Evolutionary conservation across 805 yeast species (phyloP).

Genomic region (Candida nanaspora): DNA sequence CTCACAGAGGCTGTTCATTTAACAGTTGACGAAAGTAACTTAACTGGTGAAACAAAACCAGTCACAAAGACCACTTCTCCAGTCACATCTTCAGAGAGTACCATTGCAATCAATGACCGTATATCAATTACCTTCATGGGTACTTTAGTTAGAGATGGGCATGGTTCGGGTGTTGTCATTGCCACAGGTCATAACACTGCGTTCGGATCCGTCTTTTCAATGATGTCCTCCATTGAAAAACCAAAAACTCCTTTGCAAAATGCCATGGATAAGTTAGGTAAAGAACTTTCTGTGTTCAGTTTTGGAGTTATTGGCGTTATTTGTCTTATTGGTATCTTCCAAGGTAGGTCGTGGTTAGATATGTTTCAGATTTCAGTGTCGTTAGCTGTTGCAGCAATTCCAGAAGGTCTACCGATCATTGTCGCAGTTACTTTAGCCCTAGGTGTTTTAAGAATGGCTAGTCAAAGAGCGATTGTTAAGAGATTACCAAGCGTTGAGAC

Average conservation of each 20-base stretch:
- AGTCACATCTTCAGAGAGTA: slow-evolving; percentile 26
- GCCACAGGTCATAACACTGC: slow-evolving; percentile 89
- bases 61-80: slow-evolving; percentile 56
- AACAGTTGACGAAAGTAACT: slow-evolving; percentile 84
- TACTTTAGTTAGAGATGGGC: slow-evolving; percentile 92
- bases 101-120: slow-evolving; percentile 61
- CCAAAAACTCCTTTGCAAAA: slow-evolving; percentile 96
- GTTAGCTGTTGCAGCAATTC: slow-evolving; percentile 97
- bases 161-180: slow-evolving; percentile 87
- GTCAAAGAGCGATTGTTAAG: slow-evolving; percentile 86
- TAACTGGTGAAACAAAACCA: slow-evolving; percentile 93
- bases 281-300: slow-evolving; percentile 77
- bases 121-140: slow-evolving; percentile 91
- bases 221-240: slow-evolving; percentile 92
- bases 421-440: slow-evolving; percentile 95
- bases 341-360: slow-evolving; percentile 93
- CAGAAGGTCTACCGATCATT: slow-evolving; percentile 97
- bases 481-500: slow-evolving; percentile 94
- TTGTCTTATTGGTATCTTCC: slow-evolving; percentile 80
- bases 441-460: slow-evolving; percentile 96
- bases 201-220: slow-evolving; percentile 88
- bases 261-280: slow-evolving; percentile 93
- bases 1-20: slow-evolving; percentile 72
- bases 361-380: slow-evolving; percentile 98
- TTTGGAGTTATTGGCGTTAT: slow-evolving; percentile 88